These are phyloP conservation scores for Sordariomycetes sp. DNA, from an alignment of 2,329 filamentous ascomycete genomes.

Conservation along the genomic window DNA sequence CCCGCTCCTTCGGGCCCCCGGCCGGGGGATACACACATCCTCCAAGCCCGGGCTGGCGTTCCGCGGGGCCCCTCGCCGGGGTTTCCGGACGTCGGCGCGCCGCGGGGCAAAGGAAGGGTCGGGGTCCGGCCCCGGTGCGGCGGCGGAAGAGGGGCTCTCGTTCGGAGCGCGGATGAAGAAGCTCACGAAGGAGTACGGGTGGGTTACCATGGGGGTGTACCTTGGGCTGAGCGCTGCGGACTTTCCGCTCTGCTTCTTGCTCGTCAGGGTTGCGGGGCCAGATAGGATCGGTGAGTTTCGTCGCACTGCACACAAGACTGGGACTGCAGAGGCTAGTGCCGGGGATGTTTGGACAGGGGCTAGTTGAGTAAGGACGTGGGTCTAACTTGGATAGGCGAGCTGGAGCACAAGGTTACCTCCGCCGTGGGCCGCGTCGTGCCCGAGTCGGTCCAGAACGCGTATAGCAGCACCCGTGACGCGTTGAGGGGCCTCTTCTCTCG, in stretches of 20 bases:
- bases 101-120: not conserved
- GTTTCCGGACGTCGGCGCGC: not conserved
- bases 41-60: not conserved
- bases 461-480: conserved; percentile 27
- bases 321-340: not conserved
- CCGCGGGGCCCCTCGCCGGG: not conserved
- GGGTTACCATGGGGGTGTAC: conserved; percentile 88
- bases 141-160: conserved; percentile 17
- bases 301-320: not conserved
- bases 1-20: not conserved
- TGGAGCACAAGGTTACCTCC: conserved; percentile 56
- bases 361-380: not conserved
- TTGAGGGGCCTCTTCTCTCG: conserved; percentile 30
- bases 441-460: conserved; percentile 24
- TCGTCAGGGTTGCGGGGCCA: conserved; percentile 70
- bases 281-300: conserved; percentile 60
- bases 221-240: conserved; percentile 70
- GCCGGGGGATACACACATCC: not conserved
- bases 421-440: conserved; percentile 45
- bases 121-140: too few species aligned
- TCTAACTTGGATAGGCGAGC: conserved; percentile 25
- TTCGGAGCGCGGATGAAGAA: conserved; percentile 65
- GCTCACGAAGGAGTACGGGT: conserved; percentile 85
- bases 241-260: conserved; percentile 88
- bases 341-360: not conserved